Conservation (phyloP, 257 asterid species). For the Fraxinus americana region DNA sequence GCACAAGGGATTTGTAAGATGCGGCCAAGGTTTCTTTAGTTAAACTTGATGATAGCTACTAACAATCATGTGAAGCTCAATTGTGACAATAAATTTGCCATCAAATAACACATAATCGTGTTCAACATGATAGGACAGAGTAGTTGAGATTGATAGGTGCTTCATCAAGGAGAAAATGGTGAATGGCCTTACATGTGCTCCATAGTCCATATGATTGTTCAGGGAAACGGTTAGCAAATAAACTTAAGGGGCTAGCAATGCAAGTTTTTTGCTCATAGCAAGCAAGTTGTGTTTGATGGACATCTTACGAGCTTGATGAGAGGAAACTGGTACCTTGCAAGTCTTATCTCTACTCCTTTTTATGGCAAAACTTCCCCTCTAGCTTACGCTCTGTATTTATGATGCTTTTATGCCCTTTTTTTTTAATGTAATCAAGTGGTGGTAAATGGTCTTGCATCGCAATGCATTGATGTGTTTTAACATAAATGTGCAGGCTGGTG, state of each 20-base stretch:
- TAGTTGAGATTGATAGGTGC: neutral
- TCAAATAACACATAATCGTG: neutral
- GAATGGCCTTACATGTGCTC: neutral
- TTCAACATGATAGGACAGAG: neutral
- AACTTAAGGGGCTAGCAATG: neutral
- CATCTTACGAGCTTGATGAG: neutral
- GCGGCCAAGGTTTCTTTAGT: neutral
- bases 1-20: neutral
- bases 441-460: neutral
- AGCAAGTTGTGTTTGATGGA: neutral
- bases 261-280: neutral
- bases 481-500: slow-evolving; percentile 68
- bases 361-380: neutral
- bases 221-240: neutral
- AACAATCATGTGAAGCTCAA: neutral
- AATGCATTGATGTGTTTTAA: neutral
- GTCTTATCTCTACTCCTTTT: too few species aligned
- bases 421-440: neutral
- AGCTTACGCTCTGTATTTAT: neutral
- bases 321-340: too few species aligned
- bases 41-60: neutral
- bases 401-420: neutral
- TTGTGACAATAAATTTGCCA: neutral
- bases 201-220: neutral
- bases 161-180: neutral